phyloP scores from a whole-genome alignment of 2,329 filamentous ascomycete species.

The Thielaviopsis musarum region DNA sequence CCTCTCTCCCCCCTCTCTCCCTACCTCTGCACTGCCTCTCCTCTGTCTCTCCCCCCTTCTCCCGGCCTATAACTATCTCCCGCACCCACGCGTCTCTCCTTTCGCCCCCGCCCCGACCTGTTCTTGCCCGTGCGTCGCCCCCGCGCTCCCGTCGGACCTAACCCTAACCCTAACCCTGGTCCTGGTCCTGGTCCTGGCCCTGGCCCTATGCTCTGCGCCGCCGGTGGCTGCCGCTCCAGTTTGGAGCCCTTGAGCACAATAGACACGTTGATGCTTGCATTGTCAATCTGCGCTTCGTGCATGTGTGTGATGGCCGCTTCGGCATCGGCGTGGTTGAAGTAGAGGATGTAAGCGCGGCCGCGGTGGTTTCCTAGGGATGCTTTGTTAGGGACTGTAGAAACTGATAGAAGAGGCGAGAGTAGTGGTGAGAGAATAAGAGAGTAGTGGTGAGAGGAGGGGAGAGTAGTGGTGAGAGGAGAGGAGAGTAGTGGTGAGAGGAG shows the following conservation, averaged over 20 bases:
- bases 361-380: conserved; percentile 36
- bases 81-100: conserved; percentile 17
- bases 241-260: conserved; percentile 38
- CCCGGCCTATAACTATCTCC: neutral
- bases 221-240: conserved; percentile 42
- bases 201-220: conserved; percentile 26
- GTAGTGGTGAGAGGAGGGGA: too few relatives aligned
- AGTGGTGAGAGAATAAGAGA: too few relatives aligned
- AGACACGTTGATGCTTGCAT: conserved; percentile 65
- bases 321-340: conserved; percentile 57
- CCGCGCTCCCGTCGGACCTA: conserved; percentile 11
- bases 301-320: conserved; percentile 86
- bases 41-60: too few relatives aligned
- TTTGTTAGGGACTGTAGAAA: neutral
- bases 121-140: conserved; percentile 18
- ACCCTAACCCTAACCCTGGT: too few relatives aligned
- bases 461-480: too few relatives aligned
- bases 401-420: too few relatives aligned
- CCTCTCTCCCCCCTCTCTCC: too few relatives aligned
- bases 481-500: too few relatives aligned
- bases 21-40: too few relatives aligned
- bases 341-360: conserved; percentile 86
- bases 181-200: too few relatives aligned
- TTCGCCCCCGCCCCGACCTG: conserved; percentile 18
- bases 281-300: conserved; percentile 93